A percentile compares a stretch with the other conserved stretches of the same genome.
phyloP scores from a whole-genome alignment of 2,329 filamentous ascomycete species.

The Pestalotiopsis fici region DNA sequence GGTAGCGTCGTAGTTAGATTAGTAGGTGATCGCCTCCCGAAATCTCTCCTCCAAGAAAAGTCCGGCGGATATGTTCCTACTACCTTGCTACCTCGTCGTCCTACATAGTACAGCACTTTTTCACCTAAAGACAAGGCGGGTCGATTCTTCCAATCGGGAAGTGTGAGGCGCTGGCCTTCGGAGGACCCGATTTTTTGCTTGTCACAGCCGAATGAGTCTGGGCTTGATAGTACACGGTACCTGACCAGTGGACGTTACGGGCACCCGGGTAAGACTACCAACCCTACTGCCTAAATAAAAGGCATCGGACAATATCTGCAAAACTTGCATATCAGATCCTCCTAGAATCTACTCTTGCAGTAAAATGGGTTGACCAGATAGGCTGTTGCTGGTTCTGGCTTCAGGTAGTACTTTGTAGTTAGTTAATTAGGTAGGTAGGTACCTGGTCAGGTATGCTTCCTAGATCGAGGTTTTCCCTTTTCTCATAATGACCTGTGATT shows the following conservation, averaged over 20 bases:
- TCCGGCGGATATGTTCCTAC: not conserved
- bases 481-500: no score
- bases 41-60: not conserved
- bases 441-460: no score
- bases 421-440: no score
- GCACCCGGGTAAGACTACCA: no score
- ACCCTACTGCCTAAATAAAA: no score
- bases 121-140: not conserved
- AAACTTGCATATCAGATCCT: not conserved
- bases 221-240: not conserved
- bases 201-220: not conserved
- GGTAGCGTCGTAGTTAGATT: no score
- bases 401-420: no score
- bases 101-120: not conserved
- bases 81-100: not conserved
- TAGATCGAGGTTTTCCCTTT: no score
- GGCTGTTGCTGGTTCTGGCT: no score
- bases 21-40: no score
- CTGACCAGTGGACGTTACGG: no score
- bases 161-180: not conserved
- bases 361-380: no score
- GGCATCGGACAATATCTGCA: not conserved
- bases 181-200: not conserved
- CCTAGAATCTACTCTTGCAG: not conserved
- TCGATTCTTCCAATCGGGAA: not conserved